Evolutionary conservation across 2,329 filamentous ascomycete species (phyloP), one percentile per base, ranked within the genome.

Genomic region (Penicillium sp.): DNA sequence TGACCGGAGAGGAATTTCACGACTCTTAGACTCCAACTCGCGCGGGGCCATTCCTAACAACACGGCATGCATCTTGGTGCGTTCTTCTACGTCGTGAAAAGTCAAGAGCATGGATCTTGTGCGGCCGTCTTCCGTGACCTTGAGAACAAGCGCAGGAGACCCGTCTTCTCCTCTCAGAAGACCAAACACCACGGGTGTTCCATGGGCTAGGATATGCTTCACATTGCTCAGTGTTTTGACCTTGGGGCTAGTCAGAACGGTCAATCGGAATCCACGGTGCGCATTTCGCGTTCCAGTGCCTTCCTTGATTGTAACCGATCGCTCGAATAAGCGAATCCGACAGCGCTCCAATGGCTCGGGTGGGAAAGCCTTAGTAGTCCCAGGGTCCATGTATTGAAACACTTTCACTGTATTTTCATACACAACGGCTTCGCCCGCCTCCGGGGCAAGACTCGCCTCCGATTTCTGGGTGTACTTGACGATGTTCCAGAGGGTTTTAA

Each of bases 401-500:
- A 87, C 84, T 45, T 85, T 85, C 9, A 96, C 77, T 1, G 84
- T 87, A 8, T 85, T 82, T 65, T 88, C 85, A 70, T 90, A 91
- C 2, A 89, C 80, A 55, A 89, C 74, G 2, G 79, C 80, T 74
- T 97, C 93, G 52, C 90, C 89, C 29, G 81, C 80, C 42, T 86
- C 83, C 7, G 87, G 85, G 35, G 86, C 85, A 43, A 96, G 79
- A 51, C 86, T 90, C 26, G 82, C 81, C 68, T 92, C 88, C 2
- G 93, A 85, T 66, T 90, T 91, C 62, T 83, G 84, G 26, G 89
- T 90, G 71, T 96, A 93, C 58, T 96, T 91, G 63, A 92, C 91
- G 74, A 96, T 91, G 65, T 86, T 89, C 85, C 88, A 93, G 11
- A 96, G 76, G 60, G 84, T 87, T 59, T 87, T 85, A 76, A 90